A percentile compares a stretch with the other conserved stretches of the same genome.
Conservation (phyloP, 257 asterid genomes). For the Gynochthodes officinalis region DNA sequence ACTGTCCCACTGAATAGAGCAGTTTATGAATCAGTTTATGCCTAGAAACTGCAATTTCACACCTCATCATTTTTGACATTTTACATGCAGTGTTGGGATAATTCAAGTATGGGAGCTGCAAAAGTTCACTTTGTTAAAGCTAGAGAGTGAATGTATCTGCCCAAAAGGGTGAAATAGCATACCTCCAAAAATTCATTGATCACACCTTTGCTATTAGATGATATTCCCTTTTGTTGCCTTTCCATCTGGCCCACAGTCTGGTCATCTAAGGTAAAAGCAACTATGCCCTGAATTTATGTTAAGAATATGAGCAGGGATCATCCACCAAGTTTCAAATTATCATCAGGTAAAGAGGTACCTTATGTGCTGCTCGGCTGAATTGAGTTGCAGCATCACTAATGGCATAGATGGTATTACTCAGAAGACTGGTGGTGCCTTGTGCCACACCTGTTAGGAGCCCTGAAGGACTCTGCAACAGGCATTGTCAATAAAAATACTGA, state of each 20-base stretch:
- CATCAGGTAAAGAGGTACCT: conserved; percentile 49
- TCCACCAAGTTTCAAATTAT: conserved; percentile 12
- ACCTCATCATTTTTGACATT: neutral
- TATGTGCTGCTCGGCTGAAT: conserved; percentile 94
- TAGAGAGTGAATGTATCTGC: conserved; percentile 1
- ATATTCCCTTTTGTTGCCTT: conserved; percentile 66
- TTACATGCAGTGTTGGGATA: neutral
- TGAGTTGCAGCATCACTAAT: conserved; percentile 97
- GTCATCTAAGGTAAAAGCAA: conserved; percentile 88
- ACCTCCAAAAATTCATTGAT: conserved; percentile 95
- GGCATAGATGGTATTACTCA: conserved; percentile 91
- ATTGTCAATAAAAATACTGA: conserved; percentile 13
- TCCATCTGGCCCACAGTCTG: conserved; percentile 58
- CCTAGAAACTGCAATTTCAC: neutral
- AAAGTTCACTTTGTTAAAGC: neutral
- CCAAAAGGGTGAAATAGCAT: conserved; percentile 17
- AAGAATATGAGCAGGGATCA: conserved; percentile 16
- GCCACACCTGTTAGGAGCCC: conserved; percentile 96
- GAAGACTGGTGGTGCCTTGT: conserved; percentile 91
- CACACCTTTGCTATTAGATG: conserved; percentile 86
- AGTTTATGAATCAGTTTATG: no score
- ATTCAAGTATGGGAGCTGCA: neutral
- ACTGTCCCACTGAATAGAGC: no score
- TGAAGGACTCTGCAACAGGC: conserved; percentile 74
- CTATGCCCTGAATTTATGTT: conserved; percentile 72